A percentile compares a stretch with the other conserved stretches of the same genome.
phyloP scores from a whole-genome alignment of 768 basidiomycete species.

The Lentinula edodes region DNA sequence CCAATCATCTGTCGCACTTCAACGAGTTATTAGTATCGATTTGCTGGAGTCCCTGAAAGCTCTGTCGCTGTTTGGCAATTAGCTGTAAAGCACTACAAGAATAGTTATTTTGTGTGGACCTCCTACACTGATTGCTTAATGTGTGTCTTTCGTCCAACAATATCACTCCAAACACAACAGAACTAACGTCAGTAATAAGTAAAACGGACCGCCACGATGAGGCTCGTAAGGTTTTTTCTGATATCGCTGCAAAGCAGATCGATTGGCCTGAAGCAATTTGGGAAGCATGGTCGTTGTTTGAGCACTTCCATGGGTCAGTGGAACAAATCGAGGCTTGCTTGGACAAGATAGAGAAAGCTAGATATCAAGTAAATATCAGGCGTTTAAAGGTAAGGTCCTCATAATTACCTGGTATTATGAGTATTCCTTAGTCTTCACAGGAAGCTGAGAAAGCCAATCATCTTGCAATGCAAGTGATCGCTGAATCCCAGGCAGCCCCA shows the following conservation, averaged over 20 bases:
- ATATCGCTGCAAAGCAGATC: conserved; percentile 63
- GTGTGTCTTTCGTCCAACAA: conserved; percentile 37
- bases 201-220: conserved; percentile 48
- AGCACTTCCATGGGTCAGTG: conserved; percentile 74
- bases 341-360: conserved; percentile 61
- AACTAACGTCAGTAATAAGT: conserved; percentile 23
- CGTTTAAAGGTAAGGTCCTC: conserved; percentile 51
- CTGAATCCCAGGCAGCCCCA: conserved; percentile 32
- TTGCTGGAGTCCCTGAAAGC: conserved; percentile 45
- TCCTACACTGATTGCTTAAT: conserved; percentile 68
- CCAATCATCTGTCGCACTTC: background rate
- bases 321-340: conserved; percentile 57
- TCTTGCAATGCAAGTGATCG: conserved; percentile 40
- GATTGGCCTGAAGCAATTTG: conserved; percentile 97
- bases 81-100: conserved; percentile 61
- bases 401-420: background rate
- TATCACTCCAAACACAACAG: background rate
- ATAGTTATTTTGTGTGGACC: conserved; percentile 71
- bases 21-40: conserved; percentile 35
- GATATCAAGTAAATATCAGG: conserved; percentile 52
- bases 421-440: conserved; percentile 23
- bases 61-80: conserved; percentile 60
- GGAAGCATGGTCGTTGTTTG: conserved; percentile 88
- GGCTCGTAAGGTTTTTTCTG: conserved; percentile 63
- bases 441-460: conserved; percentile 58